Base-by-base conservation (phyloP, 2,329 filamentous ascomycete species). In the Lachnellula occidentalis region DNA sequence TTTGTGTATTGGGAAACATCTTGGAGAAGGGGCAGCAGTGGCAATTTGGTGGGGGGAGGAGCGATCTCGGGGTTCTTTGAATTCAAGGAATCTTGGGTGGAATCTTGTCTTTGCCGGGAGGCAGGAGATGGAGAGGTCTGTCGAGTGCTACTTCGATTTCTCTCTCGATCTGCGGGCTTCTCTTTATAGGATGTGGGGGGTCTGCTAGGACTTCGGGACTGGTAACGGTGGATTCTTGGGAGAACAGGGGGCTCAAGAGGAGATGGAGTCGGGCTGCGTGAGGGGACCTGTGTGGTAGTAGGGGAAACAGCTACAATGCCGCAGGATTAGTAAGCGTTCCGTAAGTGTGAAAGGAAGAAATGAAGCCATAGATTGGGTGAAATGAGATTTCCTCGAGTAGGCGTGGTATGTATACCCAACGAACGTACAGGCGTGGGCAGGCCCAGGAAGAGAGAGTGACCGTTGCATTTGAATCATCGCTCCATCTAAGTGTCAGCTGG, bases 1-100 rank as follows among this genome's bases (percentile, higher is more conserved):
- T 87, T 86, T 45, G 79, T 78, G 69, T 88, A 88, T 54, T 83
- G 76, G 42, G 85, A 86, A 43, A 82, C 73, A 67, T 89, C 85
- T 58, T 81, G 79, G 47, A 88, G 71, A 46, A 89, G 74, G n/a
- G 85, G 67, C 45, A 60, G 59, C 14, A 58, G 64, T n/a, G 65
- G 62, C 15, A 62, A 42, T 49, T 67, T 68, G 45, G 57, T 53
- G n/a, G 62, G 59, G 42, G 65, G 55, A 24, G 56, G 51, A 51
- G 43, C 19, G 31, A 39, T 34, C 55, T 59, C 59, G 39, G 53
- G 24, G 34, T 57, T 56, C 50, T 53, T 48, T 21, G 50, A 53
- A 34, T 55, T 70, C 67, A 56, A 70, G 69, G 61, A 68, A 65
- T 59, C 43, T 34, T 57, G 50, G 11, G 21, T 36, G 14, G 46